Conservation (phyloP, 1,139 yeast genomes). For the Blastobotrys capitulatus region DNA sequence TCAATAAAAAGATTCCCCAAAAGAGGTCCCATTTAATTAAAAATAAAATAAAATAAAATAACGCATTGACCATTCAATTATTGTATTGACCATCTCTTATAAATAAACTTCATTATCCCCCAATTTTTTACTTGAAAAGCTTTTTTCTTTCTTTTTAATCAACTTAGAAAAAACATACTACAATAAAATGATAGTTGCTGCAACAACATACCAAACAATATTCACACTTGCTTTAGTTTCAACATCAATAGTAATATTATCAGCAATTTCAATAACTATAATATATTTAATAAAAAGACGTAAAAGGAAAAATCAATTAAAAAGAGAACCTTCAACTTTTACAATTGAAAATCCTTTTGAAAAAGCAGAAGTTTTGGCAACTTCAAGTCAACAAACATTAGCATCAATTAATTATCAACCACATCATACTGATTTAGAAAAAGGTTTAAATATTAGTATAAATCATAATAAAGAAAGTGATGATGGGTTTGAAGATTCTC, state of each 20-base stretch:
- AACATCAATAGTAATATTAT: background rate
- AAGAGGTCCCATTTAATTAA: no score
- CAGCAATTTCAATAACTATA: background rate
- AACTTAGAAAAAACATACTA: no score
- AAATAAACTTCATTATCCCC: no score
- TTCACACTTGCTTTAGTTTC: background rate
- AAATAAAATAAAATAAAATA: no score
- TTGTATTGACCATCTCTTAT: no score
- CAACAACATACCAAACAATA: background rate
- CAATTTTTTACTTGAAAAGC: no score
- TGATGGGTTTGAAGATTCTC: constrained; percentile 1
- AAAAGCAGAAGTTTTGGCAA: background rate
- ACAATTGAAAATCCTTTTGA: background rate
- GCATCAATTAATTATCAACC: background rate
- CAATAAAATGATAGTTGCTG: background rate
- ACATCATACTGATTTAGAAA: background rate
- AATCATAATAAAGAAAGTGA: background rate
- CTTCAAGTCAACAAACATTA: constrained; percentile 1
- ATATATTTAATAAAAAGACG: background rate
- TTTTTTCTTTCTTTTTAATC: no score
- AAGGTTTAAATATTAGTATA: background rate
- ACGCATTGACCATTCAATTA: no score
- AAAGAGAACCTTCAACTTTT: background rate
- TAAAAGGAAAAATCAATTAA: background rate
- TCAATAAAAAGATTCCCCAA: no score